Conservation (phyloP, 2,329 filamentous ascomycete genomes). For the Pseudogymnoascus verrucosus region DNA sequence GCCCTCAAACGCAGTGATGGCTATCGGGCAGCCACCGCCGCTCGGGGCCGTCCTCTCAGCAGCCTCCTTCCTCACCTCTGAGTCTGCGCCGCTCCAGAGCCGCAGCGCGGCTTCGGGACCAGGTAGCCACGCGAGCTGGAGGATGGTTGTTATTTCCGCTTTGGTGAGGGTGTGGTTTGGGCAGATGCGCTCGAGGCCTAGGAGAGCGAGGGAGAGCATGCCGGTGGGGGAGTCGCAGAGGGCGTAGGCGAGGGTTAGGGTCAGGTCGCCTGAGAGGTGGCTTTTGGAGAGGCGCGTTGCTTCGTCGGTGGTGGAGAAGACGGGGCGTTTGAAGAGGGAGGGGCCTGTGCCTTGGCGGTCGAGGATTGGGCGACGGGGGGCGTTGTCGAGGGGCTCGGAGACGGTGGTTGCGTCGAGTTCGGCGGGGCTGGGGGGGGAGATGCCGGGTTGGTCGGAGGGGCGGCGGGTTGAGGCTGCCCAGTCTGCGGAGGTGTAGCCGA, state of each 20-base stretch:
- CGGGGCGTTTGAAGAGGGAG: conserved; percentile 17
- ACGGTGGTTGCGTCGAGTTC: background rate
- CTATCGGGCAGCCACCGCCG: background rate
- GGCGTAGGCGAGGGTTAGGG: conserved; percentile 45
- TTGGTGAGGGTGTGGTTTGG: conserved; percentile 36
- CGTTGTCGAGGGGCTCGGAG: background rate
- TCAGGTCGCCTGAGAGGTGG: conserved; percentile 39
- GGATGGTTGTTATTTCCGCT: conserved; percentile 51
- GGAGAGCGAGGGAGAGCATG: conserved; percentile 46
- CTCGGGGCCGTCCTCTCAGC: background rate
- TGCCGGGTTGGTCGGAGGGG: background rate
- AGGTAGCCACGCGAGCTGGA: conserved; percentile 57
- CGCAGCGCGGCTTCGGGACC: conserved; percentile 54
- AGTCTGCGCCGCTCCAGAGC: conserved; percentile 38
- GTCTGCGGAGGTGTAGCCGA: conserved; percentile 46
- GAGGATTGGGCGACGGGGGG: background rate
- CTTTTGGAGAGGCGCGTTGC: conserved; percentile 9
- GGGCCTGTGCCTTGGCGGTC: background rate
- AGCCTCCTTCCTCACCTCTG: conserved; percentile 13
- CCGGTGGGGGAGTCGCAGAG: conserved; percentile 55
- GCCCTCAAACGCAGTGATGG: background rate
- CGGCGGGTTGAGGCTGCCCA: background rate
- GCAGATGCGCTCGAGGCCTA: conserved; percentile 36
- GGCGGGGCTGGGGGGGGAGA: background rate
- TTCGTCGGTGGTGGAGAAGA: conserved; percentile 14